Evolutionary conservation across 148 eudicot genomes (phyloP).

Genomic region (Polygonum maritimum): DNA sequence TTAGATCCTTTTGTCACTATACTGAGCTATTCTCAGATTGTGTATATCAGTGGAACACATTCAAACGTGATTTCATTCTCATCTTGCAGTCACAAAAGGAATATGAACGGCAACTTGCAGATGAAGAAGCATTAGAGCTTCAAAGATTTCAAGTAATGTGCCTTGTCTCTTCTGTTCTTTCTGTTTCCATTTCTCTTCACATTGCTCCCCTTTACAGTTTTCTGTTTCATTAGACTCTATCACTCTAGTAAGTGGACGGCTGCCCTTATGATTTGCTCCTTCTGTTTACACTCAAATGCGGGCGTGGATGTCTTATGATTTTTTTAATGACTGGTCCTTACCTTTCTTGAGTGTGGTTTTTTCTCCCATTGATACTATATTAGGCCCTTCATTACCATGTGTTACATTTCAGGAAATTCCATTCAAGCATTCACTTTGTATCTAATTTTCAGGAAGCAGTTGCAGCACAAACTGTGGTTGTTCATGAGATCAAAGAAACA

Average conservation of each 20-base stretch:
- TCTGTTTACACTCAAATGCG: background rate
- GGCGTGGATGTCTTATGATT: background rate
- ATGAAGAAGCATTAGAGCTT: conserved; percentile 74
- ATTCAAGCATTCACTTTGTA: background rate
- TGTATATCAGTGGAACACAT: background rate
- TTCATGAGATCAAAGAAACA: conserved; percentile 26
- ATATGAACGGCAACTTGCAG: conserved; percentile 66
- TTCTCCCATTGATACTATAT: background rate
- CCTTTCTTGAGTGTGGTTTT: background rate
- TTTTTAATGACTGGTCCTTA: background rate
- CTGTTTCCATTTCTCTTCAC: background rate
- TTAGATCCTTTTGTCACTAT: background rate
- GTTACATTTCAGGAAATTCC: background rate
- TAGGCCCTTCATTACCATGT: background rate
- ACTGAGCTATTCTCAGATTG: background rate
- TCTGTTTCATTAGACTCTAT: background rate
- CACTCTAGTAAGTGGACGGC: background rate
- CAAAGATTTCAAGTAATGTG: conserved; percentile 58
- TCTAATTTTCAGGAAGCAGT: conserved; percentile 40
- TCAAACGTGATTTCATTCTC: background rate
- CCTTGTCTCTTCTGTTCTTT: background rate
- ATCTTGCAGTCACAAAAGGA: conserved; percentile 57
- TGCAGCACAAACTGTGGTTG: conserved; percentile 35
- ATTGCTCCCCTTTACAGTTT: background rate
- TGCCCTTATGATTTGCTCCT: background rate